phyloP scores from a whole-genome alignment of 352 stramenopile genomes.

The Phytophthora parvispora region DNA sequence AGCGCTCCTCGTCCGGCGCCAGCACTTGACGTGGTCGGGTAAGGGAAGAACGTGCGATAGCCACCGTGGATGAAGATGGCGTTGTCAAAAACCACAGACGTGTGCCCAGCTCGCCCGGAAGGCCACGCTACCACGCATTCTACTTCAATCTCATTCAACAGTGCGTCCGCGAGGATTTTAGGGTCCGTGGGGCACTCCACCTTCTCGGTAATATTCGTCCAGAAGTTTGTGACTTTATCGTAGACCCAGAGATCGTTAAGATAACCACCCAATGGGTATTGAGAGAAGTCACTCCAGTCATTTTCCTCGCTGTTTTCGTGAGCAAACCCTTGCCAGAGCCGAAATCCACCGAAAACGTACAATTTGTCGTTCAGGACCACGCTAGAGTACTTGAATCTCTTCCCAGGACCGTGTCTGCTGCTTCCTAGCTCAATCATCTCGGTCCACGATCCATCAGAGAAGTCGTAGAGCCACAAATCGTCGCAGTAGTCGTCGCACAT shows the following conservation, averaged over 20 bases:
- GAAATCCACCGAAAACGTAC: conserved; percentile 94
- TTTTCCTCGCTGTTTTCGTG: conserved; percentile 91
- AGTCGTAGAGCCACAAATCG: conserved; percentile 97
- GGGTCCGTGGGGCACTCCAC: conserved; percentile 59
- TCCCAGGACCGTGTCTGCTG: conserved; percentile 70
- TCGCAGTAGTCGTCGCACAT: conserved; percentile 97
- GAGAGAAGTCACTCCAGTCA: conserved; percentile 80
- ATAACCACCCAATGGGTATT: conserved; percentile 93
- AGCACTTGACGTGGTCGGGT: conserved; percentile 89
- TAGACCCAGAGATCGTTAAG: conserved; percentile 96
- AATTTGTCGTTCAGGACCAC: conserved; percentile 67
- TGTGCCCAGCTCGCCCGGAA: conserved; percentile 86
- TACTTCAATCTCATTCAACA: conserved; percentile 74
- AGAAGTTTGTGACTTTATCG: conserved; percentile 67
- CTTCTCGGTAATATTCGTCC: conserved; percentile 78
- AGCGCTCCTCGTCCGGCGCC: conserved; percentile 81
- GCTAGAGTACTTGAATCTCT: conserved; percentile 95
- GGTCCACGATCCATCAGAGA: conserved; percentile 92
- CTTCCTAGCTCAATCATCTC: conserved; percentile 86
- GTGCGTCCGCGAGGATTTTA: conserved; percentile 54
- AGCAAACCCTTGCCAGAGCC: conserved; percentile 97
- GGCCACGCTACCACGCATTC: conserved; percentile 93
- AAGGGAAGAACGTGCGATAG: conserved; percentile 97
- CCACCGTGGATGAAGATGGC: conserved; percentile 93
- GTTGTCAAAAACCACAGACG: conserved; percentile 78